Evolutionary conservation across 1,139 yeast genomes (phyloP).

Genomic region (Wickerhamiella infanticola): DNA sequence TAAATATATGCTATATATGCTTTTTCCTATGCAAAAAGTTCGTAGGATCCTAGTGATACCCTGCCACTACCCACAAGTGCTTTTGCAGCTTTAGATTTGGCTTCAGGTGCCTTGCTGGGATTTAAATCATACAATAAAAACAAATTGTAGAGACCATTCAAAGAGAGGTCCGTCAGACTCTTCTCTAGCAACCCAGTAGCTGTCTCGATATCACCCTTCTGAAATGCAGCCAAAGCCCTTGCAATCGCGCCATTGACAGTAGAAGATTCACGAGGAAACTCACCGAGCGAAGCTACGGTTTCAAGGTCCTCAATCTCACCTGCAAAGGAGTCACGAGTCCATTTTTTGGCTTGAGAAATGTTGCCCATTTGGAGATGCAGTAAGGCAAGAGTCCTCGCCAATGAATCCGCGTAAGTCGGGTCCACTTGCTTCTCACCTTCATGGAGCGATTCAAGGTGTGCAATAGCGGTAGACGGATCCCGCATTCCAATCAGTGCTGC

Average conservation of each 20-base stretch:
- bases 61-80: constrained; percentile 1
- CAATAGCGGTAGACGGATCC: constrained; percentile 22
- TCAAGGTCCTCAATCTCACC: background rate
- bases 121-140: constrained; percentile 11
- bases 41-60: background rate
- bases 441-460: constrained; percentile 18
- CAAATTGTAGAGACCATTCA: constrained; percentile 7
- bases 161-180: background rate
- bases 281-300: background rate
- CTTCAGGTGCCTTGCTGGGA: background rate
- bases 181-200: constrained; percentile 8
- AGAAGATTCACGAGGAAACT: background rate
- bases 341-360: constrained; percentile 11
- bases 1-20: too few species aligned
- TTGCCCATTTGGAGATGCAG: constrained; percentile 12
- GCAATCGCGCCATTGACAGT: background rate
- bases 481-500: constrained; percentile 22
- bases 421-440: constrained; percentile 4
- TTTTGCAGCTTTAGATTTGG: background rate
- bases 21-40: background rate
- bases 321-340: constrained; percentile 5
- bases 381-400: constrained; percentile 5
- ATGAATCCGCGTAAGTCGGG: constrained; percentile 2
- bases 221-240: constrained; percentile 6
- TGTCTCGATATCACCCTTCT: constrained; percentile 7